These are phyloP conservation scores for Babesia bovis DNA, from an alignment of 169 alveolate genomes.

Conservation along the genomic window DNA sequence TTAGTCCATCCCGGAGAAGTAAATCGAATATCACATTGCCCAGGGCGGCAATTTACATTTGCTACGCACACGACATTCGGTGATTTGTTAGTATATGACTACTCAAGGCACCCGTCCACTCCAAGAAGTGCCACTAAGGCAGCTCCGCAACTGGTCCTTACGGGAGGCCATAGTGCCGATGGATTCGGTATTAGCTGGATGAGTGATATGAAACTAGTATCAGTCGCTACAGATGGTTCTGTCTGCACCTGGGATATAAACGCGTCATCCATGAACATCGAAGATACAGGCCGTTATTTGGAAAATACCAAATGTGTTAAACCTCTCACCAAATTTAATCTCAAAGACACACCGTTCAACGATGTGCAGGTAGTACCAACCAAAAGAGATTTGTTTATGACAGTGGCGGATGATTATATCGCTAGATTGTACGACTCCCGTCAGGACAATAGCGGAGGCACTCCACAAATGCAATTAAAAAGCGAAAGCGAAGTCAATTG, in stretches of 20 bases:
- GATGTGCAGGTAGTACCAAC: constrained; percentile 22
- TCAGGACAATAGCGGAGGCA: constrained; percentile 39
- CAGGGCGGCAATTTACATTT: constrained; percentile 85
- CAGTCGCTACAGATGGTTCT: constrained; percentile 89
- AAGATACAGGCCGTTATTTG: constrained; percentile 9
- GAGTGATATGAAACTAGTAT: constrained; percentile 71
- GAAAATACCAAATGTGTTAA: constrained; percentile 19
- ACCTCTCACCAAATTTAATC: constrained; percentile 11
- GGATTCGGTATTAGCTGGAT: constrained; percentile 92
- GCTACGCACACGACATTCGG: constrained; percentile 90
- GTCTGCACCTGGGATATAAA: constrained; percentile 89
- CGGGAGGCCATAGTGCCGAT: constrained; percentile 87
- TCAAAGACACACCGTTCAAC: constrained; percentile 36
- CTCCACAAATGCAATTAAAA: constrained; percentile 39
- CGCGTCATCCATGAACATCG: constrained; percentile 18
- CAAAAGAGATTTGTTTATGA: not conserved
- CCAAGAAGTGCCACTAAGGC: constrained; percentile 84
- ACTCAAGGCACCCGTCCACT: constrained; percentile 89
- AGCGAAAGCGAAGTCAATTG: constrained; percentile 56
- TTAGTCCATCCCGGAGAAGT: constrained; percentile 83
- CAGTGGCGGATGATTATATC: constrained; percentile 48
- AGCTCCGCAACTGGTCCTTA: constrained; percentile 86
- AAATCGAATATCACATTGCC: constrained; percentile 88
- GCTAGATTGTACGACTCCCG: constrained; percentile 51
- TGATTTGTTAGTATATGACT: constrained; percentile 87